Evolutionary conservation across 2,329 filamentous ascomycete genomes (phyloP).

Genomic region (Phialophora tarda): DNA sequence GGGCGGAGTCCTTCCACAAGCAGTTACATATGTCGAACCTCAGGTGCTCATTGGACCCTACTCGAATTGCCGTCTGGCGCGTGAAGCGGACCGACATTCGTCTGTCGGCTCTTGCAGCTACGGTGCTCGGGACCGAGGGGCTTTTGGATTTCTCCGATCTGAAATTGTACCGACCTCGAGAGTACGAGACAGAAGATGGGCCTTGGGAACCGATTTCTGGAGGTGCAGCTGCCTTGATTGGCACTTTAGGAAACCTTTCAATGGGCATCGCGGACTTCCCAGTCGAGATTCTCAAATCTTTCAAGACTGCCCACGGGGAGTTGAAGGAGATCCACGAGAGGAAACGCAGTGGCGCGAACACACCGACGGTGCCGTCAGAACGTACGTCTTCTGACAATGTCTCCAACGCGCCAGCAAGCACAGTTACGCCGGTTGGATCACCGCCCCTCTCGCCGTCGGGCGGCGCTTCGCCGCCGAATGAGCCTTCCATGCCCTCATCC

Average conservation of each 20-base stretch:
- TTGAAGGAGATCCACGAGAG: conserved; percentile 37
- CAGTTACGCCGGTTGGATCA: conserved; percentile 4
- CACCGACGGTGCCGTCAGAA: conserved; percentile 14
- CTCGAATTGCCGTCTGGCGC: conserved; percentile 74
- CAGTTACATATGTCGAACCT: conserved; percentile 70
- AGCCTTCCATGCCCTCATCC: conserved; percentile 22
- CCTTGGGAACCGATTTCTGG: conserved; percentile 81
- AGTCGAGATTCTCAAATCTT: conserved; percentile 58
- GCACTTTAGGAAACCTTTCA: conserved; percentile 78
- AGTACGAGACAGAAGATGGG: conserved; percentile 79
- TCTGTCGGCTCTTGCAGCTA: conserved; percentile 74
- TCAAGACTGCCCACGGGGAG: conserved; percentile 37
- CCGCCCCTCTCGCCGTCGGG: background rate
- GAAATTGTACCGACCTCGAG: conserved; percentile 66
- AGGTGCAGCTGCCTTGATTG: conserved; percentile 76
- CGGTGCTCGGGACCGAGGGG: conserved; percentile 68
- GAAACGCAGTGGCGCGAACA: conserved; percentile 22
- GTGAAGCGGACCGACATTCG: conserved; percentile 69
- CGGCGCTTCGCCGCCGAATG: background rate
- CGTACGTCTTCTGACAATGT: conserved; percentile 21
- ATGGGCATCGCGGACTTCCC: conserved; percentile 80
- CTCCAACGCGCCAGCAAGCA: conserved; percentile 1
- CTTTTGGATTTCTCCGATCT: conserved; percentile 71
- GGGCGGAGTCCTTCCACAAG: conserved; percentile 72
- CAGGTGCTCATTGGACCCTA: conserved; percentile 71